Evolutionary conservation across 257 asterid species (phyloP).

Genomic region (Forsythia suspensa): DNA sequence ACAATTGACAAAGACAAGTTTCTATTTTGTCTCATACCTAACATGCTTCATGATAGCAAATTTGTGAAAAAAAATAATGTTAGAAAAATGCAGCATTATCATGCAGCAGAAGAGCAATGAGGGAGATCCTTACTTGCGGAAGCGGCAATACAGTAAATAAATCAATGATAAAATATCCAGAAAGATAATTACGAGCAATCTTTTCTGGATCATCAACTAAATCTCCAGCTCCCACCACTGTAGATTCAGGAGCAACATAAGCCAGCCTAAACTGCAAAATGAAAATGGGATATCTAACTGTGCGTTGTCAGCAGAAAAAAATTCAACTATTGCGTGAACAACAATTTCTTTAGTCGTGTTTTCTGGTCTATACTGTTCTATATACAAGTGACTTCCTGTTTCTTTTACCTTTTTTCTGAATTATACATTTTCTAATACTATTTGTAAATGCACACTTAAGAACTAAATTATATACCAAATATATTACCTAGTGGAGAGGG

Average conservation of each 20-base stretch:
- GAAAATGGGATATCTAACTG: background rate
- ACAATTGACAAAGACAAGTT: background rate
- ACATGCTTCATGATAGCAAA: background rate
- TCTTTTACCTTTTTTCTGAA: background rate
- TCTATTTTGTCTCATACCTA: background rate
- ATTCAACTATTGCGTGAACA: background rate
- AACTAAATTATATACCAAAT: no score
- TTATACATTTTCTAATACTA: no score
- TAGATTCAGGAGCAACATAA: constrained; percentile 81
- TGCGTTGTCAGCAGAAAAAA: background rate
- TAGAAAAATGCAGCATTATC: constrained; percentile 1
- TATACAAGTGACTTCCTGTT: background rate
- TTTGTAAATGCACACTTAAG: background rate
- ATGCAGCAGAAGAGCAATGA: background rate
- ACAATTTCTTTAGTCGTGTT: background rate
- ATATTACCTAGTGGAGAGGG: background rate
- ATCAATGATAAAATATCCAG: constrained; percentile 58
- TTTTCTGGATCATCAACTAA: constrained; percentile 68
- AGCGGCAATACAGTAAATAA: constrained; percentile 67
- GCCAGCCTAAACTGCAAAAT: constrained; percentile 85
- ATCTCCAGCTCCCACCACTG: constrained; percentile 86
- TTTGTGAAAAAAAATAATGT: background rate
- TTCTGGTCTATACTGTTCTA: background rate
- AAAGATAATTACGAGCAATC: constrained; percentile 68
- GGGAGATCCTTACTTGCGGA: constrained; percentile 60